Conservation (phyloP, 1,284 basidiomycete species). For the Cryptococcus sp. region DNA sequence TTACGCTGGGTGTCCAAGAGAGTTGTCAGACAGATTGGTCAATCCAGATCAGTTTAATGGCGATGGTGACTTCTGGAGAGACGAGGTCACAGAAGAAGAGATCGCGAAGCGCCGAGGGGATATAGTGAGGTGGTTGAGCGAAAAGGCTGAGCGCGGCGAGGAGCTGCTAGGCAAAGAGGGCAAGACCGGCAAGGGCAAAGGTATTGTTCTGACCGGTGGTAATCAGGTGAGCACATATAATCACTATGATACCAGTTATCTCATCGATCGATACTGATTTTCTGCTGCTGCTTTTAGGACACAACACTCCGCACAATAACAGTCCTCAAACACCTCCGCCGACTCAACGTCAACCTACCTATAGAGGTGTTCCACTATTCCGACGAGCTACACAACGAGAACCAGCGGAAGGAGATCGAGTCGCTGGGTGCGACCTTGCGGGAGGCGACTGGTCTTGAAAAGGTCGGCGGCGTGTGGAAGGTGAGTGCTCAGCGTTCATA, state of each 20-base stretch:
- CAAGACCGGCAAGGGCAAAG: conserved; percentile 35
- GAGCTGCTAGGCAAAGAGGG: conserved; percentile 29
- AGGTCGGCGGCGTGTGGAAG: conserved; percentile 43
- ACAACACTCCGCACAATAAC: conserved; percentile 51
- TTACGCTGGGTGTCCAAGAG: conserved; percentile 35
- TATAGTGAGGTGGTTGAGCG: conserved; percentile 46
- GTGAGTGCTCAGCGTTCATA: conserved; percentile 9
- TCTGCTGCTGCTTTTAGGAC: conserved; percentile 34
- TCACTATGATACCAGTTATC: neutral
- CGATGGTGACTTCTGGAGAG: conserved; percentile 48
- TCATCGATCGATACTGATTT: too few relatives aligned
- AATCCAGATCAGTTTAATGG: conserved; percentile 52
- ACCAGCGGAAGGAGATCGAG: conserved; percentile 41
- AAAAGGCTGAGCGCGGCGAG: conserved; percentile 35
- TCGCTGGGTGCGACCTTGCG: conserved; percentile 46
- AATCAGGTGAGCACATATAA: conserved; percentile 42
- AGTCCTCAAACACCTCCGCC: conserved; percentile 47
- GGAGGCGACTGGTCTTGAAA: conserved; percentile 33
- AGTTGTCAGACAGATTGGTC: conserved; percentile 39
- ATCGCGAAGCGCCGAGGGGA: conserved; percentile 41
- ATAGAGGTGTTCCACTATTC: conserved; percentile 56
- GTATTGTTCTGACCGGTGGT: conserved; percentile 55
- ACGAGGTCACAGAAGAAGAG: conserved; percentile 31
- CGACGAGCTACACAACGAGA: conserved; percentile 46
- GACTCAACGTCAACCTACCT: conserved; percentile 47